Evolutionary conservation across 441 rosid genomes (phyloP), one percentile per base, ranked within the genome.

Genomic region (Populus trichocarpa): DNA sequence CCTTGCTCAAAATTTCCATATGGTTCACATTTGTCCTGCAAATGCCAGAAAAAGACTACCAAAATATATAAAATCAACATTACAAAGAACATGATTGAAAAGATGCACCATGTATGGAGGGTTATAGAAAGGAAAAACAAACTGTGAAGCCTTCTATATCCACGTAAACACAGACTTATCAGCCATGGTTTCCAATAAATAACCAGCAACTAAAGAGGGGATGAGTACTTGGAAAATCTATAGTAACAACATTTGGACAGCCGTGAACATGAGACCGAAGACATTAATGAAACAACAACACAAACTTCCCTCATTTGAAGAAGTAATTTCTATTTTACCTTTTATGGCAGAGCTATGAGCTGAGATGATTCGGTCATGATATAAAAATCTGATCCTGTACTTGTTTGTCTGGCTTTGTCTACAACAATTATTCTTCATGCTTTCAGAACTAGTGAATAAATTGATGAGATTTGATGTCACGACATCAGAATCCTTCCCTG

Each of bases 311-410:
- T 59, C 6, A 22, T 25, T 25, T 8, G 23, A 3, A 70, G 22
- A 3, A 70, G 22, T 67, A 33, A 36, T 65, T 63, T 59, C 7
- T 28, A 59, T 63, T 71, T 83, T 77, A 96, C 99, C 98, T 96
- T 96, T 93, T 53, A 94, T 82, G 53, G 99, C 96, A 72, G 99
- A 94, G 79, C 90, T 87, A 84, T 96, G 99, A 65, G 97, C 97
- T 61, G 95, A 91, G 73, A 78, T 79, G 25, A 93, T 78, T 76
- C 80, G 87, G 69, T 84, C 85, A 61, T 83, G 89, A 81, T 80
- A 74, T 68, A 84, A 69, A 79, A 91, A 78, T 76, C 83, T 84
- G 80, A 96, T 85, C 28, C 80, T 74, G 32, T 82, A 84, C 71
- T 78, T 84, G 65, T 50, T 78, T 76, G 77, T 78, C 81, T 75